phyloP scores from a whole-genome alignment of 768 basidiomycete species.

The Dioszegia crocea region DNA sequence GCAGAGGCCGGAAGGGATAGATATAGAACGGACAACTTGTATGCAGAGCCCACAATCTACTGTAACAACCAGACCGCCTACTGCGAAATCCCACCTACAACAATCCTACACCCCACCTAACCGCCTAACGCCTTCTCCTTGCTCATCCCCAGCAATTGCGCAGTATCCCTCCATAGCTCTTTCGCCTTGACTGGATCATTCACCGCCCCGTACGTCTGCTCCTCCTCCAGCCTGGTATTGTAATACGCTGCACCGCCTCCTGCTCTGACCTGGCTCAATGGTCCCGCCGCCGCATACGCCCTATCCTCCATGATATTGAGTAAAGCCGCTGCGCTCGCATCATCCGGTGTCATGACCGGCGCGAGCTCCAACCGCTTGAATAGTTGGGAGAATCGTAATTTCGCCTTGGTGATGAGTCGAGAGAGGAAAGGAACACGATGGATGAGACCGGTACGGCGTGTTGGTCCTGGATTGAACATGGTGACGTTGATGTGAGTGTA shows the following conservation, averaged over 20 bases:
- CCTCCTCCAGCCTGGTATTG: no score
- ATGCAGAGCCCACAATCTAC: no score
- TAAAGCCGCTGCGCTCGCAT: not conserved
- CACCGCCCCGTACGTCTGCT: no score
- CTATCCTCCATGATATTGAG: not conserved
- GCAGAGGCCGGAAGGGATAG: no score
- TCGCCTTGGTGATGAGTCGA: not conserved
- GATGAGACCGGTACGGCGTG: constrained; percentile 1
- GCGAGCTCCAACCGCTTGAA: not conserved
- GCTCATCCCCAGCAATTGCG: not conserved
- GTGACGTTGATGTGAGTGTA: not conserved
- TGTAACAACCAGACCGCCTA: no score
- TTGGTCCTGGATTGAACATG: constrained; percentile 9
- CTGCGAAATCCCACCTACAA: no score
- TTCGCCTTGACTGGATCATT: not conserved
- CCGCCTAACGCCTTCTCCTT: not conserved
- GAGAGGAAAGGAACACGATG: not conserved
- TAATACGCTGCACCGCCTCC: no score
- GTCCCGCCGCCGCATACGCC: no score
- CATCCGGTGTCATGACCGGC: not conserved
- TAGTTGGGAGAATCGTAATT: not conserved
- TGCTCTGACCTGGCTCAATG: no score
- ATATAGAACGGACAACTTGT: no score
- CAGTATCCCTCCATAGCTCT: not conserved
- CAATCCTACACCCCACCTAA: not conserved